A percentile compares a stretch with the other conserved stretches of the same genome.
Conservation (phyloP, 306 rosid species). For the Gastrolobium bilobum region DNA sequence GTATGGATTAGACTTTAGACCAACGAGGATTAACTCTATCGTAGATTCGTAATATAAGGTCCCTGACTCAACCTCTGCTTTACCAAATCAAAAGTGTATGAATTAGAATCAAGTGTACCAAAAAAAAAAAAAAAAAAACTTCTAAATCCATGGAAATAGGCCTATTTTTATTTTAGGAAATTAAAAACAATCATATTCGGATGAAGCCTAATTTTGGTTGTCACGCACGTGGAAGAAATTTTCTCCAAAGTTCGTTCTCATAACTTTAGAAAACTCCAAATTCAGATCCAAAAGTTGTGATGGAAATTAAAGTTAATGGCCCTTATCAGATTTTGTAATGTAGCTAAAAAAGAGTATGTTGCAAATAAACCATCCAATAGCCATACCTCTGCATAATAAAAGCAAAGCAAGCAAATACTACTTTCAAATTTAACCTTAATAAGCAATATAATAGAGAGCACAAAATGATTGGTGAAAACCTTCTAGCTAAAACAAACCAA, state of each 20-base stretch:
- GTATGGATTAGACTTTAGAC: too few relatives aligned
- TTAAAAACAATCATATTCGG: neutral
- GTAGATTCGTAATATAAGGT: too few relatives aligned
- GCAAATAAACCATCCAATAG: neutral
- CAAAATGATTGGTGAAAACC: constrained; percentile 49
- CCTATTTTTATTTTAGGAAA: constrained; percentile 5
- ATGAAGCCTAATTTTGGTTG: neutral
- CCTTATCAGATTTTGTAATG: neutral
- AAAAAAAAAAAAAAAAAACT: too few relatives aligned
- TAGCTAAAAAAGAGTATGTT: constrained; percentile 41
- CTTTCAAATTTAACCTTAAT: constrained; percentile 43
- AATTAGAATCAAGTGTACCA: too few relatives aligned
- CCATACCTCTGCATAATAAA: constrained; percentile 5
- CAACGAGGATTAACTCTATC: too few relatives aligned
- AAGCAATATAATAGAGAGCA: constrained; percentile 29
- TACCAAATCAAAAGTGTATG: too few relatives aligned
- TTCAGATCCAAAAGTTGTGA: constrained; percentile 30
- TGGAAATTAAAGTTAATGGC: neutral
- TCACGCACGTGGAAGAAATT: constrained; percentile 25
- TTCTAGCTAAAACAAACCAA: constrained; percentile 42
- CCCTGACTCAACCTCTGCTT: too few relatives aligned
- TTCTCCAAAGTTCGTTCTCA: neutral
- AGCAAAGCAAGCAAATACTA: constrained; percentile 5
- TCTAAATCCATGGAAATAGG: neutral
- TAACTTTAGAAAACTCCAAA: constrained; percentile 45